Evolutionary conservation across 345 rosid species (phyloP).

Genomic region (Dovyalis caffra): DNA sequence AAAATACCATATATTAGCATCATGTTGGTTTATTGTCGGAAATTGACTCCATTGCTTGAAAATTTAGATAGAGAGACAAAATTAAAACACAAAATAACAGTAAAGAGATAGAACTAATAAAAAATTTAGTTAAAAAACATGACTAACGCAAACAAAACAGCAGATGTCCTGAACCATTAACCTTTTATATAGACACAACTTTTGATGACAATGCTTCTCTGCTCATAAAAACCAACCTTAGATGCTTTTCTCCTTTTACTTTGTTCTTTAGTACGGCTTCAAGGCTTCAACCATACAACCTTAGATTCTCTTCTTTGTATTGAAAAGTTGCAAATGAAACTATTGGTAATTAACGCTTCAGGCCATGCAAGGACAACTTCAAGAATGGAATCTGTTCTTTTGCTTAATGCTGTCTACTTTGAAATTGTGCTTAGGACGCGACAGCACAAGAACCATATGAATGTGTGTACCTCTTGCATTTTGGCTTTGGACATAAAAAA

Average conservation of each 20-base stretch:
- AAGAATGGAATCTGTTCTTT: not conserved
- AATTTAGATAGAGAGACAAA: too few relatives aligned
- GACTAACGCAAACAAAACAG: too few relatives aligned
- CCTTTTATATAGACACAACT: too few relatives aligned
- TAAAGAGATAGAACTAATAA: too few relatives aligned
- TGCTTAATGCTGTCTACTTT: not conserved
- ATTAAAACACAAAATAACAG: too few relatives aligned
- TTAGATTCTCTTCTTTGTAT: not conserved
- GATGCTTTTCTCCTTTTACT: not conserved
- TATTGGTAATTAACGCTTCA: not conserved
- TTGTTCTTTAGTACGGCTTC: not conserved
- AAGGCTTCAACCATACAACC: not conserved
- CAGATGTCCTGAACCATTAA: too few relatives aligned
- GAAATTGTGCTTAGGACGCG: not conserved
- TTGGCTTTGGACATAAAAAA: not conserved
- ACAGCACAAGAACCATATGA: not conserved
- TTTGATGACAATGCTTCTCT: too few relatives aligned
- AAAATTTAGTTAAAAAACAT: too few relatives aligned
- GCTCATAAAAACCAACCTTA: not conserved
- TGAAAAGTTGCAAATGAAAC: not conserved
- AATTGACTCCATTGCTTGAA: too few relatives aligned
- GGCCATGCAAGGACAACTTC: not conserved
- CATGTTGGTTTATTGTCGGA: too few relatives aligned
- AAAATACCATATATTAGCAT: too few relatives aligned
- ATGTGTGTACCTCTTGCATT: not conserved